Evolutionary conservation across 495 filamentous ascomycete species (phyloP).

Genomic region (Lichina pygmaea): DNA sequence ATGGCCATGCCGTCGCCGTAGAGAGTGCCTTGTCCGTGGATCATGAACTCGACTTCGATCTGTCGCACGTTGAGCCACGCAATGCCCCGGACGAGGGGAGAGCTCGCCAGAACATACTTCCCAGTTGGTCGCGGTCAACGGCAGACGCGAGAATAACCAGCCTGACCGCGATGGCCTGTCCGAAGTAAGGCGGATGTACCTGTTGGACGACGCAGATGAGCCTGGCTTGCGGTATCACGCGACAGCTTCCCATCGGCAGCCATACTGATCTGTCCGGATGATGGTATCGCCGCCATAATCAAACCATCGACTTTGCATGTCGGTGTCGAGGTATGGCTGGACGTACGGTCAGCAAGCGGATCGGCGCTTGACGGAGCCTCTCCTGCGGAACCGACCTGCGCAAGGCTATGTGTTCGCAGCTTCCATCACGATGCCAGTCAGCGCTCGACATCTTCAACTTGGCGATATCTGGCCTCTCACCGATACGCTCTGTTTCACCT

Average conservation of each 20-base stretch:
- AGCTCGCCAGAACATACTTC: constrained; percentile 25
- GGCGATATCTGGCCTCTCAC: not conserved
- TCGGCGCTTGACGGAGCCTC: not conserved
- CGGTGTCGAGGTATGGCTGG: constrained; percentile 89
- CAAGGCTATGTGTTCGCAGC: constrained; percentile 54
- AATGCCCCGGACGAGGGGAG: not conserved
- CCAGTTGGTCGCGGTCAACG: constrained; percentile 96
- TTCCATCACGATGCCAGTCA: constrained; percentile 13
- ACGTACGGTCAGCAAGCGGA: not conserved
- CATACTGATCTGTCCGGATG: constrained; percentile 72
- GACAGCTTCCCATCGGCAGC: not conserved
- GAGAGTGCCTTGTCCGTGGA: constrained; percentile 55
- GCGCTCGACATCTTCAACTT: not conserved
- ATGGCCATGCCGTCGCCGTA: constrained; percentile 96
- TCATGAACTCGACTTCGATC: constrained; percentile 89
- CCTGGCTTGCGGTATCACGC: not conserved
- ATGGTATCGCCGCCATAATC: constrained; percentile 96
- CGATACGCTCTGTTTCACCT: not conserved
- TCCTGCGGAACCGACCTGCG: constrained; percentile 13
- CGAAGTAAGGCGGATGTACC: constrained; percentile 77
- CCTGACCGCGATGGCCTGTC: constrained; percentile 74
- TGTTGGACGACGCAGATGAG: constrained; percentile 9
- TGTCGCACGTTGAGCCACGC: constrained; percentile 8
- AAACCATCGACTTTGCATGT: constrained; percentile 97
- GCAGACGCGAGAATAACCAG: constrained; percentile 81